These are phyloP conservation scores for Olyra latifolia DNA, from an alignment of 176 grass and related monocot genomes.

Conservation along the genomic window DNA sequence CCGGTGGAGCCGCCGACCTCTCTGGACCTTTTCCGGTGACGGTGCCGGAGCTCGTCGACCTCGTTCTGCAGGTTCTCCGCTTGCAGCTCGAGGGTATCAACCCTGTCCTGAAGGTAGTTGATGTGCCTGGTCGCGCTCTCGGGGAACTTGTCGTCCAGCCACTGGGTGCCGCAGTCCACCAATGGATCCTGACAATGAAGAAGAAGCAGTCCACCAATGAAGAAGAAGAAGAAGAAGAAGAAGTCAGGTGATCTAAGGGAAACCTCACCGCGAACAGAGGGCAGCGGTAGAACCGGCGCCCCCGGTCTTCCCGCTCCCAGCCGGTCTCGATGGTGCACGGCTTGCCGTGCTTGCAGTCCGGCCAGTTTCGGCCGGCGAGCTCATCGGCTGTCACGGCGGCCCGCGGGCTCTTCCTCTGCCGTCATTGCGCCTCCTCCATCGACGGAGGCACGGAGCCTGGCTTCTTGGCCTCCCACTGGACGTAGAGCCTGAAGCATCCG, in stretches of 20 bases:
- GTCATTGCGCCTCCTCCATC: too few species aligned
- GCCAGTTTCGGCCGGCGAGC: too few species aligned
- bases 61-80: not conserved
- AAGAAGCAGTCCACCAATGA: too few species aligned
- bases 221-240: too few species aligned
- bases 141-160: not conserved
- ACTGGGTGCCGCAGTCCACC: not conserved
- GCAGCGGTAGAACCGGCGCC: not conserved
- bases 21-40: not conserved
- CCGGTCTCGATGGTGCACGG: too few species aligned
- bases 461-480: not conserved
- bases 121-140: not conserved
- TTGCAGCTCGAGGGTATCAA: constrained; percentile 13
- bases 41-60: not conserved
- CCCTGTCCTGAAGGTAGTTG: not conserved
- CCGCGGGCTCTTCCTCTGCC: too few species aligned
- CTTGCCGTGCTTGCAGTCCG: not conserved
- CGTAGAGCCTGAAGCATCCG: constrained; percentile 1
- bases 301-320: too few species aligned
- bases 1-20: not conserved
- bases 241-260: too few species aligned
- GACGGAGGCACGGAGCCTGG: not conserved
- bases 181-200: not conserved
- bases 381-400: too few species aligned
- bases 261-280: not conserved